phyloP scores from a whole-genome alignment of 192 early-diverging fungal species.

The Funneliformis geosporum region DNA sequence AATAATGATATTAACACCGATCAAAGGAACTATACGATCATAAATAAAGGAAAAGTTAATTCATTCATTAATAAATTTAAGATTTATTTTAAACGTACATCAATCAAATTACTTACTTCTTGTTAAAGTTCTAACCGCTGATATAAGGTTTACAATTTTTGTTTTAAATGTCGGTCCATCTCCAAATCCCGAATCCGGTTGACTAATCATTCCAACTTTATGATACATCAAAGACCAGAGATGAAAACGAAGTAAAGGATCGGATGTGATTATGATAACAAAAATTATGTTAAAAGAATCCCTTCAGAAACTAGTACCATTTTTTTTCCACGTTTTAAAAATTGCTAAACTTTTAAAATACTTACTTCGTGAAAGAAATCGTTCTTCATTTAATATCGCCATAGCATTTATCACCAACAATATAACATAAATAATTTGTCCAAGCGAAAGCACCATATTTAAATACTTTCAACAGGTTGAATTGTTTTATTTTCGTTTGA shows the following conservation, averaged over 20 bases:
- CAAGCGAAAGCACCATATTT: conserved; percentile 60
- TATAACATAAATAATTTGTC: conserved; percentile 73
- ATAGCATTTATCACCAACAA: conserved; percentile 83
- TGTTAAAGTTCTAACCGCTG: conserved; percentile 82
- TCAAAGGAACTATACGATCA: conserved; percentile 65
- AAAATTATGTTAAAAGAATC: too few relatives aligned
- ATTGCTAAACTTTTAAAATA: conserved; percentile 19
- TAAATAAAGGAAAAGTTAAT: conserved; percentile 4
- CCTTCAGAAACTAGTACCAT: too few relatives aligned
- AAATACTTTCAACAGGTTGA: neutral
- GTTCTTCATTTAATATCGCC: conserved; percentile 85
- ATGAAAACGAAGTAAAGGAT: too few relatives aligned
- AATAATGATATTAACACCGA: conserved; percentile 73
- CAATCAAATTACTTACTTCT: conserved; percentile 59
- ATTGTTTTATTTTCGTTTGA: too few relatives aligned
- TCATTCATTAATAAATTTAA: neutral
- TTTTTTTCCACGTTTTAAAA: neutral
- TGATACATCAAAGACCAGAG: too few relatives aligned
- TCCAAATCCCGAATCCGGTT: conserved; percentile 23
- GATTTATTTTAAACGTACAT: neutral
- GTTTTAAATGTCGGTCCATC: conserved; percentile 66
- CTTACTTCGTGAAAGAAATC: conserved; percentile 87
- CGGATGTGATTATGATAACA: too few relatives aligned
- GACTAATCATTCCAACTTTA: conserved; percentile 37
- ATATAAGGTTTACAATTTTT: conserved; percentile 82